Evolutionary conservation across 345 rosid species (phyloP), one percentile per base, ranked within the genome.

Genomic region (Adansonia digitata): DNA sequence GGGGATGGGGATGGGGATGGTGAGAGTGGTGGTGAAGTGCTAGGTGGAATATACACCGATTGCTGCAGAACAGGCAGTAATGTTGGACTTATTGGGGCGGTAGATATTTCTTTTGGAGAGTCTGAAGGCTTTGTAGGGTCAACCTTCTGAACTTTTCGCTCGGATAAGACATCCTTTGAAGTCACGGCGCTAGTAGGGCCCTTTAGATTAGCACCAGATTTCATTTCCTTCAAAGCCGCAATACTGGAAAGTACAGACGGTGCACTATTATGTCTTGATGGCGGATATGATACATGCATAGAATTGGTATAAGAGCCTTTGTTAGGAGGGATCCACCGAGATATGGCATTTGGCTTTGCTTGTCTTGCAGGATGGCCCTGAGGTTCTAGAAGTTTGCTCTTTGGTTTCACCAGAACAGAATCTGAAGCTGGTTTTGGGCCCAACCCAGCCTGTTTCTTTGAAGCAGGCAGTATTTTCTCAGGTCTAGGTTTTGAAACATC

Each of bases 271-370:
- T 85, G 81, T 81, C 93, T 85, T 71, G 96, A 84, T 10, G 92
- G 96, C 1, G 97, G 97, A 81, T 88, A 88, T 24, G 90, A 80
- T 72, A 89, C 93, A 77, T 87, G 94, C 96, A 90, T 87, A 35
- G 97, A 91, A 84, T 87, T 88, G 45, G 82, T 77, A 69, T 83
- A 87, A 53, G 97, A 88, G 60, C 92, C 97, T 82, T 88, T 95
- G 85, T 92, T 90, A 26, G 97, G 78, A 35, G 98, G 94, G 75
- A 93, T 85, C 99, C 98, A 93, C 74, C 93, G 88, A 69, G 94
- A 90, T 31, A 85, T 83, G 35, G 85, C 74, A 81, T 80, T 90
- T 74, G 98, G 91, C 90, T 88, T 93, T 69, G 93, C 93, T 78
- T 78, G 84, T 77, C 92, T 93, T 73, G 81, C 88, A 64, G 84